Base-by-base conservation (phyloP, 345 rosid genomes). In the Odontarrhena argentea region DNA sequence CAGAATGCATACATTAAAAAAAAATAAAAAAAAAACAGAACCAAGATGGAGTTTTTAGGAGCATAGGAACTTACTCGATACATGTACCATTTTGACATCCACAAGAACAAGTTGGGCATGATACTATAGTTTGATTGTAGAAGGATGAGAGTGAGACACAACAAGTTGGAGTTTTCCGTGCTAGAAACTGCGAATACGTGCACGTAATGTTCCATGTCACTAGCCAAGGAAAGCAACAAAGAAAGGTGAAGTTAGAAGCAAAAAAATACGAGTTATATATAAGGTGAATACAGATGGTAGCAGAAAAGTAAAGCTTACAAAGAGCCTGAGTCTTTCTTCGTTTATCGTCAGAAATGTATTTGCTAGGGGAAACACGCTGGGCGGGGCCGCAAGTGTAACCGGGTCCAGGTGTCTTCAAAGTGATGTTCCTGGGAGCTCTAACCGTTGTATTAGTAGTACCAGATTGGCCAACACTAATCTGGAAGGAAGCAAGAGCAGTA, bases 201-300 rank as follows among this genome's bases (percentile, higher is more conserved):
- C 98, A 93, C 1, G 96, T 83, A 48, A 84, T 84, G 55, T 93
- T 89, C 98, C 98, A 90, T 34, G 98, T 90, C 96, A 93, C 98
- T 93, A 72, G 65, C 77, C 44, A 9, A 57, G 32, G 50, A 44
- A 32, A 67, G 13, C 15, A 72, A 37, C 68, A 60, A 18, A 42
- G 41, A 52, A 15, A 38, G 1, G 6, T 55, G 40, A 53, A 28
- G 34, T 52, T 30, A 71, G 14, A 56, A 68, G 9, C 35, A 60
- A 54, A 12, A 36, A 35, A 53, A 35, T 14, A 13, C 28, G 7
- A 38, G 32, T 57, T 68, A 3, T 0, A 28, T 4, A 32, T 18
- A 18, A 18, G 22, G 22, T 18, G 22, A 18, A 18, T 18, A 18
- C 22, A 32, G 36, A 5, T 3, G 6, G 36, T 5, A 32, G 4